Conservation (phyloP, 345 rosid species). For the Hibiscus mutabilis region DNA sequence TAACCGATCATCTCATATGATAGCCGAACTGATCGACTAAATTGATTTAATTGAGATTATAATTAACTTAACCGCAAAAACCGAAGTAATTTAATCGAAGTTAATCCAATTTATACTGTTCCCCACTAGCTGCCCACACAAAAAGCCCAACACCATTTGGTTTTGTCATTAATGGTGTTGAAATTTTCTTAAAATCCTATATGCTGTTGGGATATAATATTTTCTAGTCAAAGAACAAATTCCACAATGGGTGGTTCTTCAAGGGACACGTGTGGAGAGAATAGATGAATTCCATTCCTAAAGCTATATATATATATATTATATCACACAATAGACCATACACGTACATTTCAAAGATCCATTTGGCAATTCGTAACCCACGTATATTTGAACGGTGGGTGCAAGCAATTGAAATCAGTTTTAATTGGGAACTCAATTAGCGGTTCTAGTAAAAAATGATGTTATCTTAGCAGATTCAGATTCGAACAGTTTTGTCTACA, state of each 20-base stretch:
- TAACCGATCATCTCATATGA: too few relatives aligned
- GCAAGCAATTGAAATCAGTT: background rate
- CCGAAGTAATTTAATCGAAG: background rate
- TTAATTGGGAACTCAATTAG: background rate
- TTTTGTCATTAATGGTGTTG: background rate
- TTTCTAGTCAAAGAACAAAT: background rate
- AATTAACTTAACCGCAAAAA: too few relatives aligned
- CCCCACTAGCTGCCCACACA: background rate
- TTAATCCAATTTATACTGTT: background rate
- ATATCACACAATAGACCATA: background rate
- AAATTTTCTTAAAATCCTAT: too few relatives aligned
- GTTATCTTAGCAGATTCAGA: too few relatives aligned
- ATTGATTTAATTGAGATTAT: too few relatives aligned
- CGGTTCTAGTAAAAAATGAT: too few relatives aligned
- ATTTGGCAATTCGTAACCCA: background rate
- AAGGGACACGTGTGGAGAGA: background rate
- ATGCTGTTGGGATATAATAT: too few relatives aligned
- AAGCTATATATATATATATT: too few relatives aligned
- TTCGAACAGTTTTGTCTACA: too few relatives aligned
- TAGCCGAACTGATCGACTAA: too few relatives aligned
- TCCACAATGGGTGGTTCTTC: slow-evolving; percentile 1
- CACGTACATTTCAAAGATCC: background rate
- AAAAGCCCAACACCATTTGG: background rate
- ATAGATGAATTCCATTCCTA: background rate
- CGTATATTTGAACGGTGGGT: background rate